Evolutionary conservation across 2,329 filamentous ascomycete genomes (phyloP), one percentile per base, ranked within the genome.

Genomic region (Cadophora malorum): DNA sequence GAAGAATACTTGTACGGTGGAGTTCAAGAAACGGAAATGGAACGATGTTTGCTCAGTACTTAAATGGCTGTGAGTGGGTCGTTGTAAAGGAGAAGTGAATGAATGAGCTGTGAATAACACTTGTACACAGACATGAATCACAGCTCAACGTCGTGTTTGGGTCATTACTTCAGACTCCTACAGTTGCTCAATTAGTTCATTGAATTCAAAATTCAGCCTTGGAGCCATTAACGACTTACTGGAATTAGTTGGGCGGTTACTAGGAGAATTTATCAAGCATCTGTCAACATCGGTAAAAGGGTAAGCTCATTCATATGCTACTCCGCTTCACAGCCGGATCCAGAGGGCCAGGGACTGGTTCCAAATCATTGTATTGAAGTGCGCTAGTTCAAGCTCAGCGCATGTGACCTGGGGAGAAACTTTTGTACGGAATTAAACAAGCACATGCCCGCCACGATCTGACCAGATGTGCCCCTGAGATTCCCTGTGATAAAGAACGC

Each of bases 281-380:
- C 41, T 45, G 4, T 3, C 33, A 21, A 31, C 23, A 49, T 28
- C 14, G 28, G 28, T 28, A 28, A 62, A 16, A 19, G 14, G 38
- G 23, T 33, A 21, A 33, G 7, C 41, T 62, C 23, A 47, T 31
- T 47, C 59, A 62, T n/a, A 21, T 45, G 25, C 14, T 28, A 28
- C 28, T 62, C 33, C 55, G 31, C 41, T 23, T 62, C 59, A n/a
- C 59, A 35, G n/a, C n/a, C 21, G 21, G 21, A n/a, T 9, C 41
- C 25, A 49, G 6, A n/a, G 19, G 19, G 7, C 14, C 45, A 28
- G 6, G 35, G 41, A 49, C 19, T 12, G 41, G 45, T 55, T 69
- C 61, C 56, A 70, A 70, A 70, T 65, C 68, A 70, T 70, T 58
- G 62, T 56, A 69, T 72, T 72, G 61, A 59, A 61, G 28, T 65